phyloP scores from a whole-genome alignment of 73 alveolate species.

The Uronychia setigera region DNA sequence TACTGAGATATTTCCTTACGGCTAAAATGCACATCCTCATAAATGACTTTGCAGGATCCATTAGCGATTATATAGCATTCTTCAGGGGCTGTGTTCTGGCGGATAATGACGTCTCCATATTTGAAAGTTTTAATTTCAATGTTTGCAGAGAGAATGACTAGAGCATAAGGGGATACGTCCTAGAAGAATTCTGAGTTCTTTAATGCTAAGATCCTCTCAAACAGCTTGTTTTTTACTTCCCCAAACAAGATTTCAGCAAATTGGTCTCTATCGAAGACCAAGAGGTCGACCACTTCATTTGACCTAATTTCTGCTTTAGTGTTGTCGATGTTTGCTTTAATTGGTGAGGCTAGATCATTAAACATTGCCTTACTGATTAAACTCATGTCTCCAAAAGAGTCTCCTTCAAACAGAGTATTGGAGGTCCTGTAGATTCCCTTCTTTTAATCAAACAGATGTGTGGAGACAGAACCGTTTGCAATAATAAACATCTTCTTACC shows the following conservation, averaged over 20 bases:
- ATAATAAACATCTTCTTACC: conserved; percentile 23
- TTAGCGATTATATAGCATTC: conserved; percentile 39
- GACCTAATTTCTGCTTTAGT: conserved; percentile 11
- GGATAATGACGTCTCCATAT: conserved; percentile 48
- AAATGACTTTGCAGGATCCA: conserved; percentile 44
- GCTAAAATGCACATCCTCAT: conserved; percentile 24
- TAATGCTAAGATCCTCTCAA: conserved; percentile 31
- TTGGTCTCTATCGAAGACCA: conserved; percentile 28
- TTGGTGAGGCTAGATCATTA: conserved; percentile 8
- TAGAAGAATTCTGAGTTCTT: conserved; percentile 52
- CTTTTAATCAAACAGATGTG: conserved; percentile 13
- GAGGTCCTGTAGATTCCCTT: conserved; percentile 2
- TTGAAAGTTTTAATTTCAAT: conserved; percentile 30
- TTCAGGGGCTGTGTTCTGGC: conserved; percentile 48
- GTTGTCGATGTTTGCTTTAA: neutral
- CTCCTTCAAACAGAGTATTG: conserved; percentile 36
- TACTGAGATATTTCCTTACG: conserved; percentile 24
- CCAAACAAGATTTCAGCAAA: conserved; percentile 31
- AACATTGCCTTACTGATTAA: neutral
- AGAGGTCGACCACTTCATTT: conserved; percentile 32
- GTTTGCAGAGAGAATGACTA: conserved; percentile 40
- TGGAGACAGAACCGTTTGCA: conserved; percentile 24
- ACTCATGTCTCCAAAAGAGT: conserved; percentile 39
- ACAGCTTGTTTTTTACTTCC: conserved; percentile 35
- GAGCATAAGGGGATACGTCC: conserved; percentile 45